Base-by-base conservation (phyloP, 768 basidiomycete species). In the Antrodiella citrinella region DNA sequence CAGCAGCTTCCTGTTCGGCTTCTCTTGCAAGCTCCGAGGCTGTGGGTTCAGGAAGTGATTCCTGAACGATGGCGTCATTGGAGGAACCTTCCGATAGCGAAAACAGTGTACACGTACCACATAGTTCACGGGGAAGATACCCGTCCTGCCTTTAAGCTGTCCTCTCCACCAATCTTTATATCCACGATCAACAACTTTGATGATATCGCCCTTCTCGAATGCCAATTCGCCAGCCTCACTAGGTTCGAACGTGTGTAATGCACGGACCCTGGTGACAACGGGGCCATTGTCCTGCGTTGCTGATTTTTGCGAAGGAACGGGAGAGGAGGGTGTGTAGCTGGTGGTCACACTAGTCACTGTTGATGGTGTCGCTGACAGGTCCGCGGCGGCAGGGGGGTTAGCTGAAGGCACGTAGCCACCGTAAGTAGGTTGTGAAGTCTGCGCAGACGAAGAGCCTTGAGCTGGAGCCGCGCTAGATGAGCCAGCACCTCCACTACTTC, bases 141-240 rank as follows among this genome's bases (percentile, higher is more conserved):
- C 92, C 2, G 92, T 91, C 51, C 88, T 72, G 0, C 91, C 93
- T 60, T 82, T 87, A 42, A 94, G 66, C 57, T 96, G 92, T 0
- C 95, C 95, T 20, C 91, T 70, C 91, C 93, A 97, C 95, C 95
- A 98, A 62, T 96, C 92, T 59, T 90, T 86, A 66, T 95, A 95
- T 20, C 85, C 86, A 21, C 91, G 80, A 64, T 96, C 92, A 20
- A 97, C 83, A 12, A 98, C 94, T 60, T 92, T 91, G 72, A 97
- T 92, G 43, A 95, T 73, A 56, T 96, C 94, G 1, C 93, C 95
- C 56, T 86, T 86, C 46, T 91, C 85, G 60, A 98, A 95, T 1
- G 84, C 82, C 1, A 98, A 76, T 63, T 98, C 95, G 10, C 92
- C 93, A 0, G 84, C 77, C 58, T 94, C 91, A 0, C 86, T 82